phyloP scores from a whole-genome alignment of 768 basidiomycete genomes.

The Cyclocybe cylindracea region DNA sequence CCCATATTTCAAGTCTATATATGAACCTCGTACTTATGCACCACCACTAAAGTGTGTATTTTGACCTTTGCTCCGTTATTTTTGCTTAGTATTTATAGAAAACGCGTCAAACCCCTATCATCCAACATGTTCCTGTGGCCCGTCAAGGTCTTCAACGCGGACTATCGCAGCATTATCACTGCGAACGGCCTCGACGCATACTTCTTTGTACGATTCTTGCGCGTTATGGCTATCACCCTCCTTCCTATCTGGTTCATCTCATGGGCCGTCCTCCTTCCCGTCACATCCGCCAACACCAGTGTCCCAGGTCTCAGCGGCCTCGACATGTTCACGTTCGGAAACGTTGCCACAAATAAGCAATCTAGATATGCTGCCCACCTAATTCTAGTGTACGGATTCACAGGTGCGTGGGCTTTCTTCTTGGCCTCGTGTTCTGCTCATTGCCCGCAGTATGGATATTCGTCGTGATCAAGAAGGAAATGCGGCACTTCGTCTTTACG shows the following conservation, averaged over 20 bases:
- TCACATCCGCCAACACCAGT: conserved; percentile 57
- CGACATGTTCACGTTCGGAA: conserved; percentile 80
- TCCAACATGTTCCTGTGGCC: conserved; percentile 65
- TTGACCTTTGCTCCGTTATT: background rate
- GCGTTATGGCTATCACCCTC: conserved; percentile 81
- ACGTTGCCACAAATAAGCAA: conserved; percentile 53
- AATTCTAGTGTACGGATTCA: conserved; percentile 74
- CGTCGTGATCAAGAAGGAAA: conserved; percentile 79
- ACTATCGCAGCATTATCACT: conserved; percentile 60
- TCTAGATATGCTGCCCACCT: conserved; percentile 78
- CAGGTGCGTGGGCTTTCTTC: conserved; percentile 50
- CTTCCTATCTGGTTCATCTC: conserved; percentile 91
- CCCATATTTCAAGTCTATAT: conserved; percentile 84
- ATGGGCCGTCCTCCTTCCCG: conserved; percentile 83
- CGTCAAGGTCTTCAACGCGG: conserved; percentile 55
- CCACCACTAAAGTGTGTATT: conserved; percentile 40
- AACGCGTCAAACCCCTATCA: conserved; percentile 58
- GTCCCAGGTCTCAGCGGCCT: conserved; percentile 53
- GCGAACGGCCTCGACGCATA: conserved; percentile 90
- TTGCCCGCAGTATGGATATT: conserved; percentile 72
- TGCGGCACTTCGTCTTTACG: conserved; percentile 74
- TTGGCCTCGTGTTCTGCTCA: background rate
- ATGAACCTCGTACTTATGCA: conserved; percentile 82
- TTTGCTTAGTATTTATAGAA: conserved; percentile 33
- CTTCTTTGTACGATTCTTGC: conserved; percentile 87